Evolutionary conservation across 108 stramenopile genomes (phyloP), one percentile per base, ranked within the genome.

Genomic region (Cyclostephanos tholiformis): DNA sequence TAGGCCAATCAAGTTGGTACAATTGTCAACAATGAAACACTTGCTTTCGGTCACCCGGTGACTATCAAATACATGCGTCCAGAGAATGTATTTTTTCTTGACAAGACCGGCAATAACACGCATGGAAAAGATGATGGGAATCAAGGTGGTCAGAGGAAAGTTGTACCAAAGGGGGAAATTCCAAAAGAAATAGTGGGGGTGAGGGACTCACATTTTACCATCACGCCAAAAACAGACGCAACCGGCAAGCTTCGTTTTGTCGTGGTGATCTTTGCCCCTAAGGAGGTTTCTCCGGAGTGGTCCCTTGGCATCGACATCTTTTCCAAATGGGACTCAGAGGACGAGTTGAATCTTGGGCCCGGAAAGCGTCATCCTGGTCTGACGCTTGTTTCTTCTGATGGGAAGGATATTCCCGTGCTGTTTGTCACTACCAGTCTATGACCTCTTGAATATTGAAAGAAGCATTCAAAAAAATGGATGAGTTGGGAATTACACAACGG

Each of bases 21-120:
- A 59, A 56, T 69, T 50, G 55, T 69, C 9, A 9, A 69, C 13
- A 30, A 69, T 22, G 52, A 56, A 57, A 25, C 68, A 27, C 57
- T 58, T 58, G 68, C 68, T 27, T 32, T 69, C 30, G 68, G 68
- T 2, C 6, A n/a, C 12, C 53, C 29, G 4, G 53, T 56, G 20
- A 57, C 68, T 13, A 2, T 20, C 29, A 9, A 69, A 0, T 20
- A 26, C 23, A 27, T 10, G 11, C 56, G 41, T 9, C 68, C 57
- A 3, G 57, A 59, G 1, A 60, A 60, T 61, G 17, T n/a, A 25
- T 39, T 69, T 25, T 46, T 52, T 20, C 26, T 67, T 14, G 66
- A 67, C 20, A 52, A 67, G 25, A 67, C 66, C 19, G 51, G 66
- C 3, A 10, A 17, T 22, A 67, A 12, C 17, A 67, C 66, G 17